Conservation (phyloP, 1,284 basidiomycete genomes). For the Pseudozyma flocculosa region DNA sequence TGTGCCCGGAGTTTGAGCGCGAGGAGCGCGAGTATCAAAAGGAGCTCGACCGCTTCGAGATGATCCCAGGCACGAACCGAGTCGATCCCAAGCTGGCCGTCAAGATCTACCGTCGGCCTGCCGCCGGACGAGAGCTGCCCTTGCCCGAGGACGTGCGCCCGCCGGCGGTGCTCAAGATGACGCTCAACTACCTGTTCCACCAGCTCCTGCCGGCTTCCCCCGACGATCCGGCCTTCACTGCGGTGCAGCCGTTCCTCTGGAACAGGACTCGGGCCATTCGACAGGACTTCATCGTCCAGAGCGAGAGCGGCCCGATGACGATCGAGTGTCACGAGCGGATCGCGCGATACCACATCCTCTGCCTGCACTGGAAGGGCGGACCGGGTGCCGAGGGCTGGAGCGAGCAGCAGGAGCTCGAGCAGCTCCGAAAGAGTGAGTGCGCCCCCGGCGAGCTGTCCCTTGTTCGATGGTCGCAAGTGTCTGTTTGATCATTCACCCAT, state of each 20-base stretch:
- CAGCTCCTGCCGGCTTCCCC: conserved; percentile 69
- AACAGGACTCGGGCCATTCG: conserved; percentile 88
- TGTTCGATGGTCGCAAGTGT: conserved; percentile 50
- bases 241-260: conserved; percentile 80
- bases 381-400: conserved; percentile 66
- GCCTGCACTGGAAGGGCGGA: conserved; percentile 67
- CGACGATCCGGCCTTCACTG: conserved; percentile 64
- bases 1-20: conserved; percentile 92
- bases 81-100: conserved; percentile 85
- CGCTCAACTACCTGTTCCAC: conserved; percentile 88
- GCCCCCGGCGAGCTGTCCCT: no score
- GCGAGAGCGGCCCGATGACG: conserved; percentile 72
- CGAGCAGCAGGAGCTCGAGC: conserved; percentile 77
- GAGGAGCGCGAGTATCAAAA: conserved; percentile 87
- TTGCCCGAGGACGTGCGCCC: conserved; percentile 90
- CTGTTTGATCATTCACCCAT: no score
- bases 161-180: conserved; percentile 75
- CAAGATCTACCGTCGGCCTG: conserved; percentile 89
- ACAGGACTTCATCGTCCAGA: conserved; percentile 93
- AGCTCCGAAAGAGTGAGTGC: conserved; percentile 86
- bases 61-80: conserved; percentile 62
- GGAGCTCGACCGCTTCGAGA: conserved; percentile 83
- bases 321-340: conserved; percentile 92
- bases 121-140: conserved; percentile 78
- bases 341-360: conserved; percentile 87